Base-by-base conservation (phyloP, 2,329 filamentous ascomycete species). In the Ophiostoma novo-ulmi region DNA sequence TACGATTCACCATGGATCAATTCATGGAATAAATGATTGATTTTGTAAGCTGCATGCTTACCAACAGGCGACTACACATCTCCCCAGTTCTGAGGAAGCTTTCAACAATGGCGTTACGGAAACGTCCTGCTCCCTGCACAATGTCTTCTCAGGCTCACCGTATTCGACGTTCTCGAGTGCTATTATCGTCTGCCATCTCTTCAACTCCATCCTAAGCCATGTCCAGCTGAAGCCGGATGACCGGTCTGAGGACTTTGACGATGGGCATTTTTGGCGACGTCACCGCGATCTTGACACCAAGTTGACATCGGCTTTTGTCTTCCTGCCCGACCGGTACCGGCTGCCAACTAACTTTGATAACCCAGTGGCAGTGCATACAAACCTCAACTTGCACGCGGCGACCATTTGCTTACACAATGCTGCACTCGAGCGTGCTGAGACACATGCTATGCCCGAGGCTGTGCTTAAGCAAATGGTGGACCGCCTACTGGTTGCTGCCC, bases 321-420 rank as follows among this genome's bases (percentile, higher is more conserved):
- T 90, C 41, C 81, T 97, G 6, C 93, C 94, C 0, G 88, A 90
- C 71, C 83, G 87, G 71, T 84, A 97, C 63, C 87, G 92, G 48
- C 80, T 97, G 35, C 92, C 93, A 0, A 80, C 83, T 36, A 89
- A 89, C 14, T 80, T 92, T 69, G 83, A 85, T 55, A 87, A 97
- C 74, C 84, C 90, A 0, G 89, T 91, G 65, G 88, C 92, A 7
- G 85, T 97, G 0, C 94, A 97, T 77, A 84, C 89, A 68, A 97
- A 97, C 74, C 90, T 97, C 83, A 93, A 92, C 76, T 86, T 97
- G 2, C 94, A 97, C 76, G 93, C 93, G 0, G 90, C 92, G 1
- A 87, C 91, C 10, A 97, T 97, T 69, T 96, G 92, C 77, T 83
- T 97, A 5, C 94, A 97, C 76, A 92, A 96, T 78, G 91, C 92